phyloP scores from a whole-genome alignment of 768 basidiomycete genomes.

The Pleurotus sapidus region DNA sequence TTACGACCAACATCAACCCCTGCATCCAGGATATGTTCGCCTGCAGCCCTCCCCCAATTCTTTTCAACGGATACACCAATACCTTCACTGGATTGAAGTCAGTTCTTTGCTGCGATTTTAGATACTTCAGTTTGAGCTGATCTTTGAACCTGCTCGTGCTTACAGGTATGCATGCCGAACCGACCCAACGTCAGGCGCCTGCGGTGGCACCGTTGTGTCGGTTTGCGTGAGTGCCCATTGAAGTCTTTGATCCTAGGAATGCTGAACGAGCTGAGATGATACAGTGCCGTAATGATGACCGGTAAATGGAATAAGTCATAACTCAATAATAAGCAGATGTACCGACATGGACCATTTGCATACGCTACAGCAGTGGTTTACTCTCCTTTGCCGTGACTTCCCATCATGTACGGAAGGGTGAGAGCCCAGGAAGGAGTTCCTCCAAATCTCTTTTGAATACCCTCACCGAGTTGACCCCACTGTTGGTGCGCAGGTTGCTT shows the following conservation, averaged over 20 bases:
- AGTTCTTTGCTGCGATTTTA: background rate
- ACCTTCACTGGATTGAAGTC: slow-evolving; percentile 20
- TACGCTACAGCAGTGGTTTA: too few species aligned
- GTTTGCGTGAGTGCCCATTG: slow-evolving; percentile 23
- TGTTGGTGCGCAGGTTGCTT: too few species aligned
- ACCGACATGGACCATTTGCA: too few species aligned
- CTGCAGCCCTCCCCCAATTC: slow-evolving; percentile 24
- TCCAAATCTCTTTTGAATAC: too few species aligned
- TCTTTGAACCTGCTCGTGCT: background rate
- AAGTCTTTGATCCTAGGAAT: background rate
- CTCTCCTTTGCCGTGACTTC: too few species aligned
- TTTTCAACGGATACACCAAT: slow-evolving; percentile 24
- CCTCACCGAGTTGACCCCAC: too few species aligned
- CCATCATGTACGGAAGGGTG: too few species aligned
- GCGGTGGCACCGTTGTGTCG: slow-evolving; percentile 22
- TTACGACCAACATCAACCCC: slow-evolving; percentile 25
- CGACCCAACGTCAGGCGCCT: slow-evolving; percentile 22
- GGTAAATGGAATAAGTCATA: background rate
- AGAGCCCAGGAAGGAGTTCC: too few species aligned
- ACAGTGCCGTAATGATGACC: background rate
- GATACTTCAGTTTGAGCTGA: background rate
- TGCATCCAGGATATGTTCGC: slow-evolving; percentile 27
- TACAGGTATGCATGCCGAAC: slow-evolving; percentile 24
- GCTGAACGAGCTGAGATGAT: background rate
- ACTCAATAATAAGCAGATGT: too few species aligned